These are phyloP conservation scores for Detonula confervacea DNA, from an alignment of 352 stramenopile genomes.

Conservation along the genomic window DNA sequence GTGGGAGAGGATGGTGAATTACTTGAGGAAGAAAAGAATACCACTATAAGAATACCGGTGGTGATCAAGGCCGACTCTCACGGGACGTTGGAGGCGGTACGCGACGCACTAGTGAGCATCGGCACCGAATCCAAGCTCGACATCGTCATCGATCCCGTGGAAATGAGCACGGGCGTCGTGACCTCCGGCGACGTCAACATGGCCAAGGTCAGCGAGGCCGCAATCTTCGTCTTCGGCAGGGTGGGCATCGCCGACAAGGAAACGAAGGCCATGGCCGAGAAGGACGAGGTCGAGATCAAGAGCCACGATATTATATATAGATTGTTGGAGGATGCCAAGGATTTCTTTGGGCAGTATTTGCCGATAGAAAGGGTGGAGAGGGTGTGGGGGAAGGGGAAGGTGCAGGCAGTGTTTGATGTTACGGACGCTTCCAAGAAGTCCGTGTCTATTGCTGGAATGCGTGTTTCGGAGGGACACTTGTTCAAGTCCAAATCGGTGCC, in stretches of 20 bases:
- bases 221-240: slow-evolving; percentile 78
- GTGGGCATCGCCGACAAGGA: slow-evolving; percentile 66
- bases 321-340: slow-evolving; percentile 82
- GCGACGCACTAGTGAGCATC: slow-evolving; percentile 71
- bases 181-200: slow-evolving; percentile 74
- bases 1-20: slow-evolving; percentile 9
- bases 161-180: slow-evolving; percentile 72
- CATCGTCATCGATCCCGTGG: slow-evolving; percentile 78
- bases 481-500: slow-evolving; percentile 62
- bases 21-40: slow-evolving; percentile 33
- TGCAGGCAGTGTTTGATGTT: slow-evolving; percentile 80
- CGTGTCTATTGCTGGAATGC: slow-evolving; percentile 76
- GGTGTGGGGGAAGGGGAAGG: slow-evolving; percentile 74
- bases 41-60: slow-evolving; percentile 77
- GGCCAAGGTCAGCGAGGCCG: slow-evolving; percentile 78
- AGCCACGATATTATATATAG: slow-evolving; percentile 86
- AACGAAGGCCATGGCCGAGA: slow-evolving; percentile 64
- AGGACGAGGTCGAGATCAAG: slow-evolving; percentile 72
- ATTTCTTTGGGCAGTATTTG: slow-evolving; percentile 78
- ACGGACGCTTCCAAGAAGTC: slow-evolving; percentile 67
- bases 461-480: slow-evolving; percentile 72
- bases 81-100: slow-evolving; percentile 74
- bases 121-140: slow-evolving; percentile 68
- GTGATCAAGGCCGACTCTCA: slow-evolving; percentile 83
- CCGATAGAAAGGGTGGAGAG: slow-evolving; percentile 59